Evolutionary conservation across 2,329 filamentous ascomycete species (phyloP), one percentile per base, ranked within the genome.

Genomic region (Ilyonectria mors-panacis): DNA sequence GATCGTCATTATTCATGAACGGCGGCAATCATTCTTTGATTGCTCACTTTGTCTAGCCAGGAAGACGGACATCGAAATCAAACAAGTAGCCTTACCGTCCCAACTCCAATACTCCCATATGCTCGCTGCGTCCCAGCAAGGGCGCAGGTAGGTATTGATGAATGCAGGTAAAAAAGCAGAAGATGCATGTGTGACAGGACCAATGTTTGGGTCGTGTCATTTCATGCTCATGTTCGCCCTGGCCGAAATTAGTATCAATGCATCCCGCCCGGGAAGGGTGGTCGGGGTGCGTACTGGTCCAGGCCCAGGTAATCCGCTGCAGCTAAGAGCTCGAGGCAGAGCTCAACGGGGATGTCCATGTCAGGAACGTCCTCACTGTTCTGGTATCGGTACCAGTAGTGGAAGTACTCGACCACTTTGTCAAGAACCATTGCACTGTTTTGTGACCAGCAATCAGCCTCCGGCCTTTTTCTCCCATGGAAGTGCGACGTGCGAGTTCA

Each of bases 361-460:
- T 95, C 93, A 5, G 91, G 90, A 21, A 94, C 92, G 74, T 94
- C 90, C 73, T 91, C 90, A 71, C 85, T 85, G 71, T 94, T 87
- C 58, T 87, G 87, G 80, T 93, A 87, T 75, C 91, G 91, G 81
- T 94, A 91, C 84, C 92, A 93, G 83, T 94, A 95, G 78, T 94
- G 93, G 69, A 94, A 91, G 81, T 95, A 95, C 81, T 95, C 92
- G 79, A 91, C 92, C 35, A 95, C 90, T 78, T 94, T 94, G 79
- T 95, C 93, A 3, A 95, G 88, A 6, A 94, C 88, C 59, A 91
- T 84, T 70, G 89, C 91, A 80, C 92, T 94, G 78, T 71, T 50
- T 62, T 63, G 59, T 67, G 55, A 69, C 50, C 62, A 74, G 56
- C 67, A 67, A 71, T 75, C 72, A 73, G 76, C 70, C 67, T 72